Evolutionary conservation across 768 basidiomycete genomes (phyloP), one percentile per base, ranked within the genome.

Genomic region (Macrolepiota fuliginosa): DNA sequence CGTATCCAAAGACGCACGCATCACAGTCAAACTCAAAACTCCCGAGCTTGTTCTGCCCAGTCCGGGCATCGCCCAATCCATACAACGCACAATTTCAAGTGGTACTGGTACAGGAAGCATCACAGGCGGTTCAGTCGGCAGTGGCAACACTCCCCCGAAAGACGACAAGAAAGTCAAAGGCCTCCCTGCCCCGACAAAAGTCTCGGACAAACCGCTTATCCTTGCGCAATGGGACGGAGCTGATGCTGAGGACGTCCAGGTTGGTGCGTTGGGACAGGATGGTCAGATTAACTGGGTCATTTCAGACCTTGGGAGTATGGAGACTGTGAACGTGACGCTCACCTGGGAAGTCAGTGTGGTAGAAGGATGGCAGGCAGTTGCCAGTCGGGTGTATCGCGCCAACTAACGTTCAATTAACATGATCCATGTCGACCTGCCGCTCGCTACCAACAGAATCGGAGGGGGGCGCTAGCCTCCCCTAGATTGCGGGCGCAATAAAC

Each of bases 261-360:
- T 68, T 4, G 66, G 65, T 17, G 58, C 67, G 7, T 57, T 75
- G 50, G 76, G 74, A 1, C 67, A 70, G 53, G 72, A 79, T 58
- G 73, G 76, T 5, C 72, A 71, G 66, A 59, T 79, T 52, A 69
- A 71, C 37, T 77, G 74, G 73, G 58, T 61, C 32, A 61, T 75
- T n/a, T 76, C 75, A 37, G 58, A 66, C 2, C 62, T 77, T 9
- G 57, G 71, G 1, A 36, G 74, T 19, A 73, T 75, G 57, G 68
- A 56, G 15, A 76, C 75, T 62, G 50, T 71, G 0, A 71, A 70
- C 47, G 57, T 77, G 37, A 54, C 64, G 4, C 62, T 79, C 35
- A 69, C 73, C 27, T 79, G 74, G 73, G 75, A 78, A 64, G 70
- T 76, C 13, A 62, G 64, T 12, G 68, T 67, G 17, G 72, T 74